Conservation (phyloP, 2,329 filamentous ascomycete genomes). For the Aspergillus arachidicola region DNA sequence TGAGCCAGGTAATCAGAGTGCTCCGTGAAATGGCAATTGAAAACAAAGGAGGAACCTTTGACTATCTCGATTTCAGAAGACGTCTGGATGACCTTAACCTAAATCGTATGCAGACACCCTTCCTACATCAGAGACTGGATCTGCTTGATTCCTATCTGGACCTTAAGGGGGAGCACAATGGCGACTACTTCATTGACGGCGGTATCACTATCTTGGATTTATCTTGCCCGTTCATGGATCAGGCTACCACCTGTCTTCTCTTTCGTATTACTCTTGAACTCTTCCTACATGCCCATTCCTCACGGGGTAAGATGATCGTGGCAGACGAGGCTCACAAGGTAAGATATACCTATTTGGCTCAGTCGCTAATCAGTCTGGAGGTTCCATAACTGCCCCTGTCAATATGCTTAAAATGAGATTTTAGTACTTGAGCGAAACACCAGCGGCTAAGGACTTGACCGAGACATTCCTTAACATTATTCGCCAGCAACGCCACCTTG, state of each 20-base stretch:
- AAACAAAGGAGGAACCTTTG: constrained; percentile 40
- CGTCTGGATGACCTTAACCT: constrained; percentile 45
- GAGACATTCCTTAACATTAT: constrained; percentile 63
- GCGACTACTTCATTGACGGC: constrained; percentile 16
- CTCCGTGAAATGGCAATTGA: constrained; percentile 54
- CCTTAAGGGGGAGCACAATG: constrained; percentile 3
- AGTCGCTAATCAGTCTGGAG: not conserved
- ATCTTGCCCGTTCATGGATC: constrained; percentile 70
- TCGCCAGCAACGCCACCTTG: constrained; percentile 69
- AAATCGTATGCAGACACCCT: constrained; percentile 52
- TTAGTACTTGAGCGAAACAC: constrained; percentile 22
- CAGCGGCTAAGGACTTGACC: constrained; percentile 49
- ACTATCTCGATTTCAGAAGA: constrained; percentile 50
- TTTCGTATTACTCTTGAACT: constrained; percentile 72
- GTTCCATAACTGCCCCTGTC: not conserved
- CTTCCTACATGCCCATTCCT: constrained; percentile 60
- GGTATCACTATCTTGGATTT: constrained; percentile 67
- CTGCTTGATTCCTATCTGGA: constrained; percentile 67
- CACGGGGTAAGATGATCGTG: constrained; percentile 63
- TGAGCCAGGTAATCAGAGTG: constrained; percentile 49
- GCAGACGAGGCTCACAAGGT: constrained; percentile 79
- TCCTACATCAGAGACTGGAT: constrained; percentile 63
- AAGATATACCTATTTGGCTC: not conserved
- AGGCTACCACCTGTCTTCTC: constrained; percentile 67
- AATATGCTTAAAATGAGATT: not conserved